Conservation (phyloP, 1,284 basidiomycete genomes). For the Agaricales sp. region DNA sequence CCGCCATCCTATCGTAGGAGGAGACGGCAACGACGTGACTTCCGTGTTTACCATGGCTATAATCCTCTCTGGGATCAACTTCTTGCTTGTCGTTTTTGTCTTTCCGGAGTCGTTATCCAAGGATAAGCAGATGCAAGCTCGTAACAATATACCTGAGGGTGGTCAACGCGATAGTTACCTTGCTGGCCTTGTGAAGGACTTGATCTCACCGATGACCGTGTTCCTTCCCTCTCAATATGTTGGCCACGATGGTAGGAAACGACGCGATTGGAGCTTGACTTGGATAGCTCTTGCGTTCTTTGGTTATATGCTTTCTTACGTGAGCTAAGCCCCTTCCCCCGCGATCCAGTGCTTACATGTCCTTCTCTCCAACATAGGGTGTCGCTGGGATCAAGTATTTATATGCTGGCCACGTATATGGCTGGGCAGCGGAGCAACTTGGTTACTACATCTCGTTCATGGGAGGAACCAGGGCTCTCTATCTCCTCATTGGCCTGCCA, state of each 20-base stretch:
- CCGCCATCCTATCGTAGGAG: slow-evolving; percentile 30
- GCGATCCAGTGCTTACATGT: no score
- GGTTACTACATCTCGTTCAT: slow-evolving; percentile 55
- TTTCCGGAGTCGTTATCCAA: slow-evolving; percentile 52
- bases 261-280: slow-evolving; percentile 50
- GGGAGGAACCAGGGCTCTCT: slow-evolving; percentile 36
- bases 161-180: slow-evolving; percentile 7
- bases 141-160: slow-evolving; percentile 1
- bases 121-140: slow-evolving; percentile 27
- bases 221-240: slow-evolving; percentile 40
- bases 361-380: slow-evolving; percentile 25
- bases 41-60: slow-evolving; percentile 51
- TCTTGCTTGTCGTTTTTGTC: slow-evolving; percentile 44
- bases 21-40: slow-evolving; percentile 28
- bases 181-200: slow-evolving; percentile 17
- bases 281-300: slow-evolving; percentile 37
- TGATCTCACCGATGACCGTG: slow-evolving; percentile 40
- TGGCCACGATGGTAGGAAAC: slow-evolving; percentile 18
- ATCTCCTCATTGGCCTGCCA: slow-evolving; percentile 47
- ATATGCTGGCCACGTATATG: slow-evolving; percentile 44
- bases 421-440: slow-evolving; percentile 48
- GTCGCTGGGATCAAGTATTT: slow-evolving; percentile 51
- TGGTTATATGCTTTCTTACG: slow-evolving; percentile 33
- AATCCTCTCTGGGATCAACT: slow-evolving; percentile 33
- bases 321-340: slow-evolving; percentile 19